Conservation (phyloP, 2,329 filamentous ascomycete genomes). For the Clarireedia monteithiana region DNA sequence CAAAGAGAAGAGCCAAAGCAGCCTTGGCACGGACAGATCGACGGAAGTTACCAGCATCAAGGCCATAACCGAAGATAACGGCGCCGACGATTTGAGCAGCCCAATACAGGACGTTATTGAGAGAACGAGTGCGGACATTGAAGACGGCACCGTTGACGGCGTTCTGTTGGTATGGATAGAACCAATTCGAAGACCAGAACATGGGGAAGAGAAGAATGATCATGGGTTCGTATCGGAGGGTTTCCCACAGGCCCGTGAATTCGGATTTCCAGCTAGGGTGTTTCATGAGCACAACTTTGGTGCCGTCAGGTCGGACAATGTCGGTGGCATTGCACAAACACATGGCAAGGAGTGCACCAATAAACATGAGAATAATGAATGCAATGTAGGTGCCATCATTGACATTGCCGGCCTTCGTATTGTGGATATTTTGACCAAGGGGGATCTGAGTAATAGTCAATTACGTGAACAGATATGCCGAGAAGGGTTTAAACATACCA, state of each 20-base stretch:
- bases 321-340: conserved; percentile 62
- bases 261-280: conserved; percentile 82
- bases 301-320: conserved; percentile 69
- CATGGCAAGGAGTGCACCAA: conserved; percentile 63
- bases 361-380: conserved; percentile 75
- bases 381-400: conserved; percentile 79
- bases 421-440: conserved; percentile 64
- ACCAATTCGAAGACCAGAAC: conserved; percentile 75
- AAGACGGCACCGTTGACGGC: conserved; percentile 63
- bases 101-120: conserved; percentile 78
- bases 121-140: conserved; percentile 64
- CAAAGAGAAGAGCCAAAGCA: conserved; percentile 53
- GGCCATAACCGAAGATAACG: conserved; percentile 60
- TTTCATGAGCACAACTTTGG: conserved; percentile 79
- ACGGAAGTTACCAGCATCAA: conserved; percentile 53
- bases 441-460: conserved; percentile 44
- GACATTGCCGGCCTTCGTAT: conserved; percentile 41
- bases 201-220: conserved; percentile 72
- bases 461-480: neutral
- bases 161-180: conserved; percentile 75
- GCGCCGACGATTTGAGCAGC: conserved; percentile 71
- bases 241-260: conserved; percentile 66
- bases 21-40: conserved; percentile 61
- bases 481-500: conserved; percentile 41
- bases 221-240: conserved; percentile 61